Percentiles rank a stretch among this genome's conserved stretches.
These are phyloP conservation scores for Mycena crocata DNA, from an alignment of 768 basidiomycete species.

Conservation along the genomic window DNA sequence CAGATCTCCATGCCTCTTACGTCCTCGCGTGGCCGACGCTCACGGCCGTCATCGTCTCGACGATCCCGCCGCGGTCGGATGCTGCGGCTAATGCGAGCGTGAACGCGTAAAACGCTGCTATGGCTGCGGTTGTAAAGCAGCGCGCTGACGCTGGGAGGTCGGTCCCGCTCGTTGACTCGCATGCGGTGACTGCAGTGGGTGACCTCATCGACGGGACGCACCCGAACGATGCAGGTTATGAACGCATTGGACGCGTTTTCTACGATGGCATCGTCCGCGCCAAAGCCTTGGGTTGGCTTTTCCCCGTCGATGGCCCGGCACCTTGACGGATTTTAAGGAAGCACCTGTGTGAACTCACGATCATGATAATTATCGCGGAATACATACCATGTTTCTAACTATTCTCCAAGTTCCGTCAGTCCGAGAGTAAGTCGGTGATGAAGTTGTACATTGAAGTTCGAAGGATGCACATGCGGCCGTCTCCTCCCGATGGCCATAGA, in stretches of 20 bases:
- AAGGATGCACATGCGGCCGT: too few relatives aligned
- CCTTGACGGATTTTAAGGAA: too few relatives aligned
- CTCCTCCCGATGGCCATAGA: too few relatives aligned
- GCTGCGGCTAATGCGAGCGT: neutral
- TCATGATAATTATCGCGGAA: too few relatives aligned
- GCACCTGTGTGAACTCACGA: too few relatives aligned
- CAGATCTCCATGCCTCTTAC: conserved; percentile 4
- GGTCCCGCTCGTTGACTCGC: conserved; percentile 4
- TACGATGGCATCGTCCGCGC: conserved; percentile 7
- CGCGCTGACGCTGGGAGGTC: conserved; percentile 8
- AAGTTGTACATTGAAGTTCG: too few relatives aligned
- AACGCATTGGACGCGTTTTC: conserved; percentile 9
- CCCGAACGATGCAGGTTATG: conserved; percentile 20
- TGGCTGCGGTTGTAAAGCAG: conserved; percentile 2
- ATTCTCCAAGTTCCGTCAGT: too few relatives aligned
- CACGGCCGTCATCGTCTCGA: conserved; percentile 16
- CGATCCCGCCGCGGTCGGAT: conserved; percentile 11
- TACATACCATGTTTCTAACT: too few relatives aligned
- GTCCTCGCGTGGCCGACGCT: conserved; percentile 12
- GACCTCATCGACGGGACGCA: conserved; percentile 21
- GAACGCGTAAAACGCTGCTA: conserved; percentile 16
- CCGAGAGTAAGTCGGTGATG: too few relatives aligned
- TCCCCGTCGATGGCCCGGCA: conserved; percentile 13
- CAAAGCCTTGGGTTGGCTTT: conserved; percentile 10
- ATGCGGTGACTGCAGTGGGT: conserved; percentile 9